phyloP scores from a whole-genome alignment of 192 early-diverging fungal genomes.

The Coemansia sp. region DNA sequence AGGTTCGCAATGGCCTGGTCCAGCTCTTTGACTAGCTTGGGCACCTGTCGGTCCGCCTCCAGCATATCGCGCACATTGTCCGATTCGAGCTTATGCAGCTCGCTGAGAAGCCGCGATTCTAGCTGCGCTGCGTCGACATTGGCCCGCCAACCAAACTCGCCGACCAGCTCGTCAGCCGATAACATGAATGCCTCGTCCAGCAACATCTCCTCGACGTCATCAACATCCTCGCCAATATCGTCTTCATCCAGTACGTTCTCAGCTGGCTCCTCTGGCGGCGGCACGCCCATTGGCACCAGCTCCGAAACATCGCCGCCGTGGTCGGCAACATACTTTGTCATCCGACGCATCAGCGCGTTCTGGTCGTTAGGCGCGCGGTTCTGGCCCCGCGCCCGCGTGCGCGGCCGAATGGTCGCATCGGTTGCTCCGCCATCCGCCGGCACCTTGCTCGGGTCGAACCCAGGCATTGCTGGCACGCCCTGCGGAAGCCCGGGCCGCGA shows the following conservation, averaged over 20 bases:
- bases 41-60: slow-evolving; percentile 82
- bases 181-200: slow-evolving; percentile 66
- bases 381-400: slow-evolving; percentile 21
- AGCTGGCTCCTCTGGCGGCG: slow-evolving; percentile 14
- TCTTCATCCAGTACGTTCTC: slow-evolving; percentile 7
- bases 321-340: slow-evolving; percentile 49
- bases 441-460: slow-evolving; percentile 16
- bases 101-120: slow-evolving; percentile 76
- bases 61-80: slow-evolving; percentile 96
- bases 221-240: slow-evolving; percentile 25
- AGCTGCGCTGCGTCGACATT: slow-evolving; percentile 83
- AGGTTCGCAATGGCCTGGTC: slow-evolving; percentile 78
- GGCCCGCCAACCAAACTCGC: slow-evolving; percentile 86
- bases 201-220: slow-evolving; percentile 49
- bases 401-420: slow-evolving; percentile 13
- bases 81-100: slow-evolving; percentile 72
- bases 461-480: slow-evolving; percentile 21
- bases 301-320: slow-evolving; percentile 45
- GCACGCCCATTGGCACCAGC: slow-evolving; percentile 36
- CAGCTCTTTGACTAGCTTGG: slow-evolving; percentile 73
- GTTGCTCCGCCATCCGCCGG: slow-evolving; percentile 2
- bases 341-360: slow-evolving; percentile 42
- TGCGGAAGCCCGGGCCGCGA: slow-evolving; percentile 3
- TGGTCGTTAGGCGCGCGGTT: slow-evolving; percentile 27
- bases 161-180: slow-evolving; percentile 70